Percentiles rank a stretch among this genome's conserved stretches.
Evolutionary conservation across 371 early-diverging fungal genomes (phyloP).

Genomic region (Paraphysoderma sedebokerense): DNA sequence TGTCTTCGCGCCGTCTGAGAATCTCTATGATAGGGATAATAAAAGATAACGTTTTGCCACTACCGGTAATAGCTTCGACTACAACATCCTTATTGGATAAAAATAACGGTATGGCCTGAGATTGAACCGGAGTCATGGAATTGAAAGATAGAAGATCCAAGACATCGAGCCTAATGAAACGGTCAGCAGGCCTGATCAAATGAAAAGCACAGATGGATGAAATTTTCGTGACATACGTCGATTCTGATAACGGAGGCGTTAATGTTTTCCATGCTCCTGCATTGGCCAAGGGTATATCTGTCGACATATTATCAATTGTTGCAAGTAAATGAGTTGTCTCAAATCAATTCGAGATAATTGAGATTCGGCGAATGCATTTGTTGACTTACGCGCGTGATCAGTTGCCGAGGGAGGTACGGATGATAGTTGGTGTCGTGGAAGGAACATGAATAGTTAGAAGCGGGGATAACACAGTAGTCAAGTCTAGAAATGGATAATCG

Average conservation of each 20-base stretch:
- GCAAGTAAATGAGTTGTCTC: no score
- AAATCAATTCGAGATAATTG: no score
- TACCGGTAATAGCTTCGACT: slow-evolving; percentile 98
- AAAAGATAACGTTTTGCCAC: slow-evolving; percentile 97
- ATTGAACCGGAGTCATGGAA: slow-evolving; percentile 77
- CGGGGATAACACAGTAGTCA: no score
- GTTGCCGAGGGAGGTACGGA: no score
- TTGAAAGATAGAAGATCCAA: slow-evolving; percentile 30
- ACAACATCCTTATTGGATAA: slow-evolving; percentile 92
- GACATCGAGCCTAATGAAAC: slow-evolving; percentile 10
- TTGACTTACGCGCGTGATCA: no score
- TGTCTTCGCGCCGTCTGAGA: slow-evolving; percentile 36
- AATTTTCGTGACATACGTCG: slow-evolving; percentile 7
- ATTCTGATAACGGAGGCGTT: slow-evolving; percentile 16
- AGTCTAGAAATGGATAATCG: no score
- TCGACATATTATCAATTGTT: no score
- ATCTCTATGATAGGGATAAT: slow-evolving; percentile 89
- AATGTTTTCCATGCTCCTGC: slow-evolving; percentile 29
- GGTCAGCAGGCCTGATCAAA: no score
- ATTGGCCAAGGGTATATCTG: slow-evolving; percentile 5
- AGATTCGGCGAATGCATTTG: no score
- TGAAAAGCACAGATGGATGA: neutral
- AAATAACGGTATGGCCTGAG: slow-evolving; percentile 71
- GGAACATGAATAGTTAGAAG: no score
- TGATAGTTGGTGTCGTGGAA: no score